These are phyloP conservation scores for Conticribra guillardii DNA, from an alignment of 108 stramenopile species.

Conservation along the genomic window DNA sequence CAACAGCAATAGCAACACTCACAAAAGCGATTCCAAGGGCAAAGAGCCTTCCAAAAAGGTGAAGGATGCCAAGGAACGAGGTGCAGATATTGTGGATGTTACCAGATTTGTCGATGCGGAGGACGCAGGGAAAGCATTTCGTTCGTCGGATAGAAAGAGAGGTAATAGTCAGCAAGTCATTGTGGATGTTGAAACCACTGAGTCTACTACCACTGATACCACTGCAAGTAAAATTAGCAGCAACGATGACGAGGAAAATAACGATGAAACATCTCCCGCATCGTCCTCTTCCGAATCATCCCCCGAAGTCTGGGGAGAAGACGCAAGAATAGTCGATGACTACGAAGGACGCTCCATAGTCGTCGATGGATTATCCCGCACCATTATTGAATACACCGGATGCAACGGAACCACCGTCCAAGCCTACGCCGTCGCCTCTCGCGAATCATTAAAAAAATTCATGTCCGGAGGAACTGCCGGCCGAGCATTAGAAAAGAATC, in stretches of 20 bases:
- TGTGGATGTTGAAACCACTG: background rate
- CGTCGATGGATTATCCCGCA: conserved; percentile 74
- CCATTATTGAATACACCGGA: conserved; percentile 74
- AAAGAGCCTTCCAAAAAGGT: conserved; percentile 6
- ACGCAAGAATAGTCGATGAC: conserved; percentile 82
- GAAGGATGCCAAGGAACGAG: conserved; percentile 54
- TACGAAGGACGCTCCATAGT: conserved; percentile 76
- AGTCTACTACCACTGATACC: background rate
- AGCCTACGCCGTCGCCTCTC: conserved; percentile 81
- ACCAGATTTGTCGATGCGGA: conserved; percentile 69
- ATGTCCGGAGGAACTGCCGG: conserved; percentile 55
- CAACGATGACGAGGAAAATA: conserved; percentile 8
- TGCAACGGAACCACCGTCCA: conserved; percentile 69
- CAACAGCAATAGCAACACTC: background rate
- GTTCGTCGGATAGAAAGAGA: conserved; percentile 27
- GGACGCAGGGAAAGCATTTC: conserved; percentile 59
- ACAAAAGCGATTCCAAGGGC: background rate
- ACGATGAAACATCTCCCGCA: conserved; percentile 32
- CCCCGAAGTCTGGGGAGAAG: conserved; percentile 87
- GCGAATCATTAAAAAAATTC: conserved; percentile 74
- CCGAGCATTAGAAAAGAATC: background rate
- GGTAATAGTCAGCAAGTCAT: too few species aligned
- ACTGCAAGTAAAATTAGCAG: too few species aligned
- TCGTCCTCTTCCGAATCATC: conserved; percentile 29
- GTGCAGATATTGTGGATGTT: conserved; percentile 83